These are phyloP conservation scores for Talaromyces albobiverticillius DNA, from an alignment of 2,329 filamentous ascomycete genomes.

Conservation along the genomic window DNA sequence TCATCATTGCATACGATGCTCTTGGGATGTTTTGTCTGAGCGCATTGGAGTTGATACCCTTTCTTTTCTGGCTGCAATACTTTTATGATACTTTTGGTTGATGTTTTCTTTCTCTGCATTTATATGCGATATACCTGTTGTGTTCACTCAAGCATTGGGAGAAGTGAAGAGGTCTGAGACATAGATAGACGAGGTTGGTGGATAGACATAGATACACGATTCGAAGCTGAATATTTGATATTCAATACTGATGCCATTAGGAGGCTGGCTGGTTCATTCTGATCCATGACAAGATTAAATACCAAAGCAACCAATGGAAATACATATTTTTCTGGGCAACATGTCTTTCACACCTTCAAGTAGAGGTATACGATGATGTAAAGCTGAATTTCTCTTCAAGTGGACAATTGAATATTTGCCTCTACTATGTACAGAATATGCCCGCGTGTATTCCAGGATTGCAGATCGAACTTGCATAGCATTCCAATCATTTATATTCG, in stretches of 20 bases:
- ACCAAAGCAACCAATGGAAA: neutral
- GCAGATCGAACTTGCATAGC: neutral
- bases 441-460: too few species aligned
- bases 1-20: conserved; percentile 14
- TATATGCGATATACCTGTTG: neutral
- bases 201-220: neutral
- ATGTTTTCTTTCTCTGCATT: neutral
- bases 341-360: too few species aligned
- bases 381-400: too few species aligned
- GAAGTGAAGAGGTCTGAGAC: neutral
- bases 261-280: neutral
- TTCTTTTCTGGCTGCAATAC: conserved; percentile 1
- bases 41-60: conserved; percentile 16
- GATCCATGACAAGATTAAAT: too few species aligned
- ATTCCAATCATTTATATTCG: neutral
- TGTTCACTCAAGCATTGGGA: neutral
- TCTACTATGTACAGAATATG: too few species aligned
- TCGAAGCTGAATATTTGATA: neutral
- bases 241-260: neutral
- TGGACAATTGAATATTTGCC: too few species aligned
- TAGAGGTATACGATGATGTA: too few species aligned
- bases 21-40: conserved; percentile 12
- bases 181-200: neutral
- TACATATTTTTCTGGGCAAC: neutral
- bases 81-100: neutral